Conservation (phyloP, 805 yeast species). For the Monosporozyma servazzii region DNA sequence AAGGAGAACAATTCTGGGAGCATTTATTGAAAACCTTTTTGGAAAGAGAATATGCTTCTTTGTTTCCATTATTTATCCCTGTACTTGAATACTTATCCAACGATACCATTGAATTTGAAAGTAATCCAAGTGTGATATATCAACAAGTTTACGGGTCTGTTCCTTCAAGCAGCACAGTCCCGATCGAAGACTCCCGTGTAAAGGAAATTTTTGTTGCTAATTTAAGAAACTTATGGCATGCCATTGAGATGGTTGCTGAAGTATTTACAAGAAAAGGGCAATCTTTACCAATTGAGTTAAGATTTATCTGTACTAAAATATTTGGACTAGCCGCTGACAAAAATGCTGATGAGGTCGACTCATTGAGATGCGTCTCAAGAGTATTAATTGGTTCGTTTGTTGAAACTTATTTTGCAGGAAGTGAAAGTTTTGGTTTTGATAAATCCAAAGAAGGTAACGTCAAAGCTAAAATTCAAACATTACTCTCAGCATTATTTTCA, state of each 20-base stretch:
- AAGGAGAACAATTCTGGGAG: conserved; percentile 34
- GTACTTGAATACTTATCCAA: conserved; percentile 31
- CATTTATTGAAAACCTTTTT: conserved; percentile 34
- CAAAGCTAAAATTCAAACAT: conserved; percentile 12
- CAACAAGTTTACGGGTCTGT: conserved; percentile 32
- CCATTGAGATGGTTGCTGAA: conserved; percentile 51
- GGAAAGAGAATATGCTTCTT: conserved; percentile 31
- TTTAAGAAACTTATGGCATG: conserved; percentile 64
- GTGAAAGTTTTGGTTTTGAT: conserved; percentile 19
- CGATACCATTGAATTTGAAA: conserved; percentile 53
- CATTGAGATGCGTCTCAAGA: conserved; percentile 46
- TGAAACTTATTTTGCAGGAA: conserved; percentile 16
- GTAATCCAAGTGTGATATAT: conserved; percentile 63
- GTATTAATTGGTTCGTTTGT: conserved; percentile 21
- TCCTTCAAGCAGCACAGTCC: conserved; percentile 45
- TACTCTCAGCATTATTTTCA: conserved; percentile 15
- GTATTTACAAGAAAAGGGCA: conserved; percentile 34
- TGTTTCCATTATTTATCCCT: conserved; percentile 29
- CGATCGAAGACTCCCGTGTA: conserved; percentile 74
- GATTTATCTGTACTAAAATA: conserved; percentile 44
- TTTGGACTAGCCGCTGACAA: conserved; percentile 33
- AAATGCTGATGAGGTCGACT: conserved; percentile 57
- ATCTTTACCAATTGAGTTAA: conserved; percentile 46
- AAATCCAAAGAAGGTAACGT: conserved; percentile 1
- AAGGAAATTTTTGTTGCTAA: conserved; percentile 62